Percentiles rank a stretch among this genome's conserved stretches.
phyloP scores from a whole-genome alignment of 1,139 yeast species.

The Nakaseomyces kungkrabaensis region DNA sequence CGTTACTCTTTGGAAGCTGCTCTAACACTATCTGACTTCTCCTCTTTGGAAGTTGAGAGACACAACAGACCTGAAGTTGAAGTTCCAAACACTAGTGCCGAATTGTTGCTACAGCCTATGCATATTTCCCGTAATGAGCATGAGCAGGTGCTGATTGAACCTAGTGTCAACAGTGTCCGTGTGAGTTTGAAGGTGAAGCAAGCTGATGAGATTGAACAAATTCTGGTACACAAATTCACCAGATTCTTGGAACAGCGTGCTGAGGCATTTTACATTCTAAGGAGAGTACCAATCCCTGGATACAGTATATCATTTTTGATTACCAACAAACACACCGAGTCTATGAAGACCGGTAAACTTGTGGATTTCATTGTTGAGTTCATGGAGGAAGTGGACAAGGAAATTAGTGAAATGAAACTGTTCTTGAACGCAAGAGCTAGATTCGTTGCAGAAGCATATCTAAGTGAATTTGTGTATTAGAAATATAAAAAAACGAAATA shows the following conservation, averaged over 20 bases:
- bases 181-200: constrained; percentile 89
- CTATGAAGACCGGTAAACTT: constrained; percentile 88
- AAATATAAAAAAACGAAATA: neutral
- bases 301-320: constrained; percentile 89
- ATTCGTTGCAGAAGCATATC: constrained; percentile 91
- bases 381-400: constrained; percentile 98
- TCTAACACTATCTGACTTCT: constrained; percentile 85
- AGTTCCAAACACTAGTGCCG: constrained; percentile 60
- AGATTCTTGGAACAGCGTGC: constrained; percentile 92
- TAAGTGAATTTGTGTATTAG: constrained; percentile 33
- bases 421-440: constrained; percentile 96
- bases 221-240: constrained; percentile 87
- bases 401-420: constrained; percentile 95
- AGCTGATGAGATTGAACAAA: constrained; percentile 94
- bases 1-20: constrained; percentile 92
- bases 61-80: constrained; percentile 97
- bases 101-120: constrained; percentile 81
- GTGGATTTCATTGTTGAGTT: constrained; percentile 95
- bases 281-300: constrained; percentile 81
- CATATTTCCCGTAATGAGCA: constrained; percentile 87
- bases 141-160: constrained; percentile 86
- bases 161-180: constrained; percentile 83
- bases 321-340: constrained; percentile 91
- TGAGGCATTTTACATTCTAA: constrained; percentile 80
- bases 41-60: constrained; percentile 91